Conservation (phyloP, 1,284 basidiomycete species). For the Sporisorium scitamineum region DNA sequence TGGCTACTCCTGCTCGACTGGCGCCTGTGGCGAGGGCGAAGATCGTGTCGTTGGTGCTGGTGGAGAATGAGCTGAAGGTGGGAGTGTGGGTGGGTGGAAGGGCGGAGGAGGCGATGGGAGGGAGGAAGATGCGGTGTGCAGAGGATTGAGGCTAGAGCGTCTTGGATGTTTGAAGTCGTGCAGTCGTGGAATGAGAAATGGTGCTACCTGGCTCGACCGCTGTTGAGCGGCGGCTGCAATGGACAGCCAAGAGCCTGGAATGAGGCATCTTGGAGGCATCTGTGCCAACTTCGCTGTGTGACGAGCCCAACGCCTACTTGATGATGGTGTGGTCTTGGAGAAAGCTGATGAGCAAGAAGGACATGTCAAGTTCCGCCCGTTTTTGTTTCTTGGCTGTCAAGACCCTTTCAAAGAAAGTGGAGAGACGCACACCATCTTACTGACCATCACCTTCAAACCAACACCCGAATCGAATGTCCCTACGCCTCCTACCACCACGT, state of each 20-base stretch:
- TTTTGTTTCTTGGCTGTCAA: not conserved
- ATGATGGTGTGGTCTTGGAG: not conserved
- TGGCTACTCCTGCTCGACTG: constrained; percentile 83
- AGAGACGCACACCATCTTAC: not conserved
- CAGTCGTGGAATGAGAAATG: not conserved
- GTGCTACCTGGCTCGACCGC: not conserved
- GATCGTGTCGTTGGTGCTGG: constrained; percentile 74
- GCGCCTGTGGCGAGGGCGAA: constrained; percentile 86
- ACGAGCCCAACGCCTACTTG: too few species aligned
- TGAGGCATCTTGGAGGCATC: constrained; percentile 1
- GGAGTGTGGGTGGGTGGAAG: not conserved
- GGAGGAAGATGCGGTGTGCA: not conserved
- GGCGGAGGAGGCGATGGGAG: not conserved
- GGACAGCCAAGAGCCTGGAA: not conserved
- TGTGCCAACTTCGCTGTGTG: not conserved
- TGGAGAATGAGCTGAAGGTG: not conserved
- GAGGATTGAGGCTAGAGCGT: not conserved
- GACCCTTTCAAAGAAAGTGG: constrained; percentile 1
- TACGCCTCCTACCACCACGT: not conserved
- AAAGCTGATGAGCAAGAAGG: not conserved
- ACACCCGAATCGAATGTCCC: constrained; percentile 9
- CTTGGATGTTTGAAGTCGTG: not conserved
- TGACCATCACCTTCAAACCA: not conserved
- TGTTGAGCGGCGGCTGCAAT: not conserved
- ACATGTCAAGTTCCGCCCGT: constrained; percentile 1